Evolutionary conservation across 257 asterid species (phyloP).

Genomic region (Scutellaria minor): DNA sequence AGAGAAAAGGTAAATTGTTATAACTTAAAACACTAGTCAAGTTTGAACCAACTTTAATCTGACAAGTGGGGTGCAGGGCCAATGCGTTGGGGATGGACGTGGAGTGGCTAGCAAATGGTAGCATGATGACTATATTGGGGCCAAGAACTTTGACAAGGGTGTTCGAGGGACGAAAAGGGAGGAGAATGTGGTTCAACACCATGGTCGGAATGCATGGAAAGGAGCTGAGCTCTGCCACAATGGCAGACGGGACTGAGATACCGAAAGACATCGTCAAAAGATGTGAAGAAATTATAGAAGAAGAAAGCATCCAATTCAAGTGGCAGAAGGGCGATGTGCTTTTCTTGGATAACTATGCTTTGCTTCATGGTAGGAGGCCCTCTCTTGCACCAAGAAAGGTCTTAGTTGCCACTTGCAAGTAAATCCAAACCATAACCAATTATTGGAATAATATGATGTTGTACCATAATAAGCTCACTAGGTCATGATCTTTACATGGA

Average conservation of each 20-base stretch:
- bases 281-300: constrained; percentile 81
- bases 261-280: constrained; percentile 60
- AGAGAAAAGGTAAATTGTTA: constrained; percentile 53
- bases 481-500: neutral
- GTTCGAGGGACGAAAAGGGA: constrained; percentile 74
- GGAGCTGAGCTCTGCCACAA: constrained; percentile 76
- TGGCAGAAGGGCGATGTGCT: constrained; percentile 85
- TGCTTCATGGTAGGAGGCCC: constrained; percentile 84
- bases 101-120: constrained; percentile 79
- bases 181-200: constrained; percentile 89
- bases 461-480: constrained; percentile 4
- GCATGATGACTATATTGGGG: constrained; percentile 60
- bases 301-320: constrained; percentile 89
- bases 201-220: constrained; percentile 86
- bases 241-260: constrained; percentile 81
- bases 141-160: constrained; percentile 72
- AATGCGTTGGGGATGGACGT: constrained; percentile 74
- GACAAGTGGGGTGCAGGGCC: constrained; percentile 46
- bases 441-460: constrained; percentile 6
- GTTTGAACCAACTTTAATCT: neutral
- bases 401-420: constrained; percentile 76
- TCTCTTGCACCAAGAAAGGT: constrained; percentile 82
- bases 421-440: neutral
- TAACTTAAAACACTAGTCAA: neutral
- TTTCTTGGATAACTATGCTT: constrained; percentile 69